Conservation (phyloP, 2,329 filamentous ascomycete species). For the Colletotrichum costaricense region DNA sequence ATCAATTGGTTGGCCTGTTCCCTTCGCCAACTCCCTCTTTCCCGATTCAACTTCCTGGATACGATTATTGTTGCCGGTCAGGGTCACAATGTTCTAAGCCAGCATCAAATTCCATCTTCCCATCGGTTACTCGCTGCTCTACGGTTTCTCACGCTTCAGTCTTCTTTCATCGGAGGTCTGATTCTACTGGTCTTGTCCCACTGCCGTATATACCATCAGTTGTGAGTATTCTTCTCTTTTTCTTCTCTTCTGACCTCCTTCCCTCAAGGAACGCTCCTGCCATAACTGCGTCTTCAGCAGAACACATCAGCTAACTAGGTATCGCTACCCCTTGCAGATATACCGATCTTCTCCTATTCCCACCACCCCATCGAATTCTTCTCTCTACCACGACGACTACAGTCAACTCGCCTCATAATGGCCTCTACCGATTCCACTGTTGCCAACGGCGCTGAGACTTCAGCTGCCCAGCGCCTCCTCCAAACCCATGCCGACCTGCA, state of each 20-base stretch:
- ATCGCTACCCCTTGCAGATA: conserved; percentile 21
- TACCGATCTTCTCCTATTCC: conserved; percentile 20
- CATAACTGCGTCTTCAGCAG: neutral
- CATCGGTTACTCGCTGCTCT: conserved; percentile 33
- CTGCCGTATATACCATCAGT: conserved; percentile 26
- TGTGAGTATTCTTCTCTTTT: conserved; percentile 4
- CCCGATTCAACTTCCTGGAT: conserved; percentile 52
- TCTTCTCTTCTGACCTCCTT: neutral
- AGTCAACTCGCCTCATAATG: conserved; percentile 48
- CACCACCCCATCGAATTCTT: conserved; percentile 13
- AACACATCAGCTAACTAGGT: conserved; percentile 4
- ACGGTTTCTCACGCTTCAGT: conserved; percentile 35
- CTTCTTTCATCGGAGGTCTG: conserved; percentile 33
- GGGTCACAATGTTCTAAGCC: conserved; percentile 52
- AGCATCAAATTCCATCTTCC: conserved; percentile 27
- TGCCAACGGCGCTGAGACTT: conserved; percentile 55
- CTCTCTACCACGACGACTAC: conserved; percentile 11
- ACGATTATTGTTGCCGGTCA: conserved; percentile 35
- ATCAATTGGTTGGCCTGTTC: conserved; percentile 24
- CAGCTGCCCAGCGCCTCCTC: conserved; percentile 71
- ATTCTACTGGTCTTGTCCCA: conserved; percentile 36
- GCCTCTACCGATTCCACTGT: conserved; percentile 51
- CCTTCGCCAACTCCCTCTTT: conserved; percentile 37
- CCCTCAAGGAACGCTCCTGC: neutral
- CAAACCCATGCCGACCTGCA: conserved; percentile 71